phyloP scores from a whole-genome alignment of 169 alveolate species.

The Babesia caballi region DNA sequence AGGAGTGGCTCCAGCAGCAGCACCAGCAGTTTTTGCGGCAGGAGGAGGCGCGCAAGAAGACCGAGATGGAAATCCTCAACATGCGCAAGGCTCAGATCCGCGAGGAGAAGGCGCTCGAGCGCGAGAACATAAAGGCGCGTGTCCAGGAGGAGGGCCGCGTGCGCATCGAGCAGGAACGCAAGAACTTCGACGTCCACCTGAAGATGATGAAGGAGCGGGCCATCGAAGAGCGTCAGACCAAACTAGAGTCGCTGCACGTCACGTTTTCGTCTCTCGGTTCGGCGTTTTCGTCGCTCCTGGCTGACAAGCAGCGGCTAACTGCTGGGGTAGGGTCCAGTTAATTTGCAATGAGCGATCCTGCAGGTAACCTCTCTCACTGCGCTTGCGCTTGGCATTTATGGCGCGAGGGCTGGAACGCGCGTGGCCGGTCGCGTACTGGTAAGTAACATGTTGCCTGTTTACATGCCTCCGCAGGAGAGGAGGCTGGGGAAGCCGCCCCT shows the following conservation, averaged over 20 bases:
- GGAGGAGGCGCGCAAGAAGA: conserved; percentile 84
- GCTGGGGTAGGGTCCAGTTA: conserved; percentile 27
- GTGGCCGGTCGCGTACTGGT: conserved; percentile 67
- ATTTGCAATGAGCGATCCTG: not conserved
- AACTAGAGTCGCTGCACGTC: conserved; percentile 81
- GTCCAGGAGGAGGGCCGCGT: conserved; percentile 82
- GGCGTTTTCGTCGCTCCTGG: conserved; percentile 71
- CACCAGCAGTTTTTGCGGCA: conserved; percentile 88
- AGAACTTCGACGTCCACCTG: conserved; percentile 76
- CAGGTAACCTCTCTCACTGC: conserved; percentile 69
- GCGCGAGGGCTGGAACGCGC: conserved; percentile 73
- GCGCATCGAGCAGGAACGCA: conserved; percentile 77
- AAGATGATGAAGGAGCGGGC: conserved; percentile 81
- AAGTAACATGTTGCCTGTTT: not conserved
- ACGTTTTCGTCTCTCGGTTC: conserved; percentile 80
- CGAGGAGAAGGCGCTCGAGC: conserved; percentile 80
- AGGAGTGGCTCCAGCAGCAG: conserved; percentile 88
- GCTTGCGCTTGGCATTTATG: conserved; percentile 77
- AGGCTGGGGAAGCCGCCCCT: conserved; percentile 85
- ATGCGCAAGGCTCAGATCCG: conserved; percentile 74
- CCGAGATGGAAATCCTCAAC: conserved; percentile 80
- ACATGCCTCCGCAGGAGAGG: conserved; percentile 48
- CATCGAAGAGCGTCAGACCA: conserved; percentile 88
- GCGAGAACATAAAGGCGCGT: conserved; percentile 84
- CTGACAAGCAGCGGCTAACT: conserved; percentile 77